Percentiles rank a stretch among this genome's conserved stretches.
Conservation (phyloP, 495 filamentous ascomycete genomes). For the Penicillium fimorum region DNA sequence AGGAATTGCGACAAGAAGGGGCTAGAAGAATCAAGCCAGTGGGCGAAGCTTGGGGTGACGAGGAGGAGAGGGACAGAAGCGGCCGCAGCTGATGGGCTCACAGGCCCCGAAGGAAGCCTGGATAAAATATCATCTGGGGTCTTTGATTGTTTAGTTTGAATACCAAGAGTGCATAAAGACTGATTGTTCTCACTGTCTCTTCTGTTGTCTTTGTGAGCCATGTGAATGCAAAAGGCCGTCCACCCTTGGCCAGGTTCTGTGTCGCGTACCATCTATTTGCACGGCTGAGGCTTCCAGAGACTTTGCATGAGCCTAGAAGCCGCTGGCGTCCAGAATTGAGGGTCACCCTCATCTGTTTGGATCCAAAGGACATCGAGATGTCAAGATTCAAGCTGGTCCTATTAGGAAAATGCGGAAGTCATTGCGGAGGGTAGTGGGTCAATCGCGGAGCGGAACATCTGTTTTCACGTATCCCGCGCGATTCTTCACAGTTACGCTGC, state of each 20-base stretch:
- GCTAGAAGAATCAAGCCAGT: conserved; percentile 37
- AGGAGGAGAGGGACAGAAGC: conserved; percentile 35
- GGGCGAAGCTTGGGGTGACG: conserved; percentile 40
- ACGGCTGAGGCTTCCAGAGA: not conserved
- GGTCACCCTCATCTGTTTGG: conserved; percentile 20
- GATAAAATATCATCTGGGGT: conserved; percentile 35
- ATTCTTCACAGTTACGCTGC: conserved; percentile 18
- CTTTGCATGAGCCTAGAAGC: conserved; percentile 13
- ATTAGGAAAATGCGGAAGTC: conserved; percentile 11
- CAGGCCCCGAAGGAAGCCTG: conserved; percentile 23
- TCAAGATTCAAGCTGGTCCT: conserved; percentile 3
- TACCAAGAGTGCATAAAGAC: not conserved
- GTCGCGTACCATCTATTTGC: conserved; percentile 24
- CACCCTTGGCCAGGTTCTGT: conserved; percentile 9
- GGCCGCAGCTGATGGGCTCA: conserved; percentile 6
- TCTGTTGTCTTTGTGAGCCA: conserved; percentile 43
- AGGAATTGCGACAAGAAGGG: conserved; percentile 35
- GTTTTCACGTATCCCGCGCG: not conserved
- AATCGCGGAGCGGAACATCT: conserved; percentile 15
- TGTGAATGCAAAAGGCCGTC: conserved; percentile 32
- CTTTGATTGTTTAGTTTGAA: conserved; percentile 24
- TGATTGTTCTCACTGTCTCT: conserved; percentile 29
- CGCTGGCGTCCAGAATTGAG: conserved; percentile 6
- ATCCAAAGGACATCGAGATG: conserved; percentile 25
- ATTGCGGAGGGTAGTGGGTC: conserved; percentile 12